Conservation (phyloP, 2,329 filamentous ascomycete species). For the Aspergillus hiratsukae region DNA sequence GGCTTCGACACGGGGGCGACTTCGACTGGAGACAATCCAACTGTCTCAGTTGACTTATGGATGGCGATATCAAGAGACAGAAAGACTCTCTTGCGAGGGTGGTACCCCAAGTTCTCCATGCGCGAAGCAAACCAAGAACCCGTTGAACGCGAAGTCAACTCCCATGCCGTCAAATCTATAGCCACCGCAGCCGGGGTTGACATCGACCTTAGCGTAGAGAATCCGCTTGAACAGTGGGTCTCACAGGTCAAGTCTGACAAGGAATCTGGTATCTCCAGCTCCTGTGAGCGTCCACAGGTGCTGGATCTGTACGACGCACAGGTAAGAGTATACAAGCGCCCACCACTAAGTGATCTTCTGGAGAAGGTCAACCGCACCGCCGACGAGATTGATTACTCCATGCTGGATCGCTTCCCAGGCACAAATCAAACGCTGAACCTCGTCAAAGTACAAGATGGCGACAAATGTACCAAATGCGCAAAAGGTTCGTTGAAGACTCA, state of each 20-base stretch:
- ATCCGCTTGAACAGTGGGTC: constrained; percentile 53
- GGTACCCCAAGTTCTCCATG: constrained; percentile 53
- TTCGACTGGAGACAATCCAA: constrained; percentile 18
- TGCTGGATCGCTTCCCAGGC: constrained; percentile 35
- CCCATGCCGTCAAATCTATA: constrained; percentile 60
- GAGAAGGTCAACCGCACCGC: constrained; percentile 22
- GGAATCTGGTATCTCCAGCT: constrained; percentile 8
- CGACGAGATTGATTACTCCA: constrained; percentile 32
- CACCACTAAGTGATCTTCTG: constrained; percentile 35
- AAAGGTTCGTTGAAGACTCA: constrained; percentile 60
- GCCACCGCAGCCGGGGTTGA: constrained; percentile 52
- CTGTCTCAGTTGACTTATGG: constrained; percentile 38
- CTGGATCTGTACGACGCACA: constrained; percentile 40
- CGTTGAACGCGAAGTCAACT: constrained; percentile 46
- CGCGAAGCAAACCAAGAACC: constrained; percentile 27
- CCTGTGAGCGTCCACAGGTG: constrained; percentile 29
- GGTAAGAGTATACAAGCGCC: constrained; percentile 36
- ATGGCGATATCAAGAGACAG: constrained; percentile 51
- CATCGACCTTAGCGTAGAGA: constrained; percentile 66
- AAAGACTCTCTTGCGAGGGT: constrained; percentile 64
- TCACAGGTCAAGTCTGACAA: constrained; percentile 29
- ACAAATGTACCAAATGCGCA: constrained; percentile 67
- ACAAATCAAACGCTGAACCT: constrained; percentile 54
- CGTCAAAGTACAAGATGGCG: constrained; percentile 61
- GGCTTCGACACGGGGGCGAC: constrained; percentile 23